Evolutionary conservation across 2,329 filamentous ascomycete genomes (phyloP), one percentile per base, ranked within the genome.

Genomic region (Botrytis medusae): DNA sequence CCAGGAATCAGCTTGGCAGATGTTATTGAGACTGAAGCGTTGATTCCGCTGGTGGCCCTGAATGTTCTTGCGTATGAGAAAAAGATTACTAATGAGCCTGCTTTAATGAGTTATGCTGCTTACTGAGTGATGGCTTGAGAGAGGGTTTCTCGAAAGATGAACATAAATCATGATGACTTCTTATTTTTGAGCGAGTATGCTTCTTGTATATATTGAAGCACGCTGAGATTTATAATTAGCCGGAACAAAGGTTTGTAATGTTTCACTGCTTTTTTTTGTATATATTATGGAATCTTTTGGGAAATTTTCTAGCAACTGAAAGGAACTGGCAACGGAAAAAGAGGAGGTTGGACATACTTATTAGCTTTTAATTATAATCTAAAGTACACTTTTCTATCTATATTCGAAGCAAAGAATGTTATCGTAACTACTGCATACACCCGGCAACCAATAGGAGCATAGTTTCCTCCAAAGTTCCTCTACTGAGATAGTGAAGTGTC

Each of bases 41-140:
- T 54, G 57, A 40, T 64, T 16, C 44, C 34, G 18, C 1, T 64
- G 7, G 25, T 34, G 0, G 6, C 37, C 16, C 12, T 65, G 8
- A 71, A 57, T 40, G 20, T 64, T 22, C 34, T 64, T 7, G 40
- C 37, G 29, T 64, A 64, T 37, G n/a, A 12, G n/a, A 12, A 20
- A 10, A 71, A 42, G 44, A 18, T 71, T 54, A 64, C 34, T 22
- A 40, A 25, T 12, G 69, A 71, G 44, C 69, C 69, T 16, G n/a
- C 9, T 4, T 29, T 64, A 7, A 71, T 40, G 60, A 51, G 57
- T 32, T 71, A 71, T 64, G 69, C 69, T 63, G 42, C 44, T 18
- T 64, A 40, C 32, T 71, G 29, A 44, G 34, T 20, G 8, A 16
- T 12, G n/a, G 2, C 0, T 14, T 22, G 22, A 44, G 14, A 54